Evolutionary conservation across 257 asterid species (phyloP).

Genomic region (Voacanga thouarsii): DNA sequence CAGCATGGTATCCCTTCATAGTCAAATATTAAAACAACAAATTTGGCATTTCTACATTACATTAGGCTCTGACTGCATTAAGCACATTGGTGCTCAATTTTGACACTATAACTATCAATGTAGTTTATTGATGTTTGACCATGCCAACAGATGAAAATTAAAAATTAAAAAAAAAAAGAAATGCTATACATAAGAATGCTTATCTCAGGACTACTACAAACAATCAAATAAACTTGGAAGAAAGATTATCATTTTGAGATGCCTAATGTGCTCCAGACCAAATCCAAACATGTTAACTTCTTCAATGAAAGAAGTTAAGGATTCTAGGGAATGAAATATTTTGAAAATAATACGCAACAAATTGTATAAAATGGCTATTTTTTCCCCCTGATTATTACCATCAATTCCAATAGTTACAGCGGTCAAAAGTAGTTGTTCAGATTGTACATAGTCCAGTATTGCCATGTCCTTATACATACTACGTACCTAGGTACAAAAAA

Average conservation of each 20-base stretch:
- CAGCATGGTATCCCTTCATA: background rate
- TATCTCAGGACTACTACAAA: background rate
- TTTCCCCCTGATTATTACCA: too few relatives aligned
- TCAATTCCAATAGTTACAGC: background rate
- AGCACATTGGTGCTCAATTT: background rate
- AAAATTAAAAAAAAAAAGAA: background rate
- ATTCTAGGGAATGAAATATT: background rate
- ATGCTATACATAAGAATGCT: background rate
- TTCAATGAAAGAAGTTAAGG: background rate
- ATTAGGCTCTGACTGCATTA: background rate
- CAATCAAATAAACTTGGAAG: background rate
- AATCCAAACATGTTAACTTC: background rate
- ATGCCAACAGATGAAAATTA: background rate
- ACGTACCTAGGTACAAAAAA: slow-evolving; percentile 5
- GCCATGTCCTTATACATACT: background rate
- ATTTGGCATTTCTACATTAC: background rate
- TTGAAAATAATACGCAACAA: background rate
- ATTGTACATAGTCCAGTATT: background rate
- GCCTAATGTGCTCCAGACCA: background rate
- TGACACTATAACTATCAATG: background rate
- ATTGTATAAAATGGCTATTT: background rate
- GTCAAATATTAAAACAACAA: background rate
- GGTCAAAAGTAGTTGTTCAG: background rate
- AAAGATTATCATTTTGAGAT: background rate
- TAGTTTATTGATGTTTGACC: background rate